Percentiles rank a stretch among this genome's conserved stretches.
These are phyloP conservation scores for Narthecium ossifragum DNA, from an alignment of 106 monocot species.

Conservation along the genomic window DNA sequence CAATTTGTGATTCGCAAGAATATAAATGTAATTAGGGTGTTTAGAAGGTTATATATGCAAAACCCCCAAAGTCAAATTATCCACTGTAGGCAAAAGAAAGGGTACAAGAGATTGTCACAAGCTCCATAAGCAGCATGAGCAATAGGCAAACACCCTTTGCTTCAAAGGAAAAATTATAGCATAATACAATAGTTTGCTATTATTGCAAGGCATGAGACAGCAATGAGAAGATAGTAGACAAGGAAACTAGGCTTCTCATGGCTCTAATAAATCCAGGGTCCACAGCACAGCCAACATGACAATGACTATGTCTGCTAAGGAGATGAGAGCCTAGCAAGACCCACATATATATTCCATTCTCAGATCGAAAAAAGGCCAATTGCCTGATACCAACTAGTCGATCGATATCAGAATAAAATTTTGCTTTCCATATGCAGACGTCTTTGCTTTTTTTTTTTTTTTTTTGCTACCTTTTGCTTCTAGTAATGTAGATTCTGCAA, in stretches of 20 bases:
- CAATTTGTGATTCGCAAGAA: too few species aligned
- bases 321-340: background rate
- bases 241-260: constrained; percentile 5
- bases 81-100: constrained; percentile 7
- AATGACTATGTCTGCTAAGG: constrained; percentile 14
- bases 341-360: too few species aligned
- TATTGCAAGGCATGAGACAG: background rate
- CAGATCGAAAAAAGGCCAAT: too few species aligned
- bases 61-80: constrained; percentile 1
- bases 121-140: background rate
- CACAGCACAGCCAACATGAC: background rate
- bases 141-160: constrained; percentile 14
- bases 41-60: too few species aligned
- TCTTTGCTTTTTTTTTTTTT: too few species aligned
- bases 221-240: background rate
- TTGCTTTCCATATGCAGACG: too few species aligned
- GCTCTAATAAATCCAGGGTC: background rate
- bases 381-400: too few species aligned
- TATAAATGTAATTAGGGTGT: too few species aligned
- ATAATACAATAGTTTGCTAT: constrained; percentile 4
- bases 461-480: too few species aligned
- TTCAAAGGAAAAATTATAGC: constrained; percentile 13
- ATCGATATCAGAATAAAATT: too few species aligned
- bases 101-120: background rate
- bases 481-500: too few species aligned